Conservation (phyloP, 352 stramenopile species). For the Pythium phragmiticola region DNA sequence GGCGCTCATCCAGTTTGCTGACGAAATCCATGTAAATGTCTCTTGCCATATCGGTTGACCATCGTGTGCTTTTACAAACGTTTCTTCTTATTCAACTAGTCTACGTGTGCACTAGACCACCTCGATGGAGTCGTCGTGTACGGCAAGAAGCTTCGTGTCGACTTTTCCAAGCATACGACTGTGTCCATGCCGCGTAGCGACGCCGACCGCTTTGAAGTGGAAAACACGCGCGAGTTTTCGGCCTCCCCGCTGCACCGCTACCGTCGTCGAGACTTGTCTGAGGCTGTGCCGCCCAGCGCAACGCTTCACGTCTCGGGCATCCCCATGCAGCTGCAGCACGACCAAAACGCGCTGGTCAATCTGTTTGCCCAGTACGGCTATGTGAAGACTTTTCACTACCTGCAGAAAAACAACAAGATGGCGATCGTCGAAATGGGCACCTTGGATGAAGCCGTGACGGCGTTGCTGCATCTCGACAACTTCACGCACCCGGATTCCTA, state of each 20-base stretch:
- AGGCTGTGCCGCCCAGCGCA: conserved; percentile 61
- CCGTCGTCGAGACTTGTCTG: conserved; percentile 55
- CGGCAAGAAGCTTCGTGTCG: conserved; percentile 75
- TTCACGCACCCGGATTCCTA: conserved; percentile 65
- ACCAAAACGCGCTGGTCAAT: conserved; percentile 54
- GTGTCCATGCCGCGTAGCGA: conserved; percentile 81
- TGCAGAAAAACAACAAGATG: conserved; percentile 79
- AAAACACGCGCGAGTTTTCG: conserved; percentile 83
- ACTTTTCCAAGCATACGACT: conserved; percentile 80
- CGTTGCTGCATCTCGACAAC: conserved; percentile 70
- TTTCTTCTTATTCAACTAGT: conserved; percentile 28
- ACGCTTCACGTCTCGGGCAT: conserved; percentile 78
- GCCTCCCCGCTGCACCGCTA: conserved; percentile 75
- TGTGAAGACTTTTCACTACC: conserved; percentile 71
- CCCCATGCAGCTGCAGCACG: conserved; percentile 60
- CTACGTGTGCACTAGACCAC: conserved; percentile 74
- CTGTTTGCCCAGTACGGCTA: conserved; percentile 73
- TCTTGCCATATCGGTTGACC: not conserved
- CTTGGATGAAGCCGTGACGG: conserved; percentile 74
- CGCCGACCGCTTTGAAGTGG: conserved; percentile 79
- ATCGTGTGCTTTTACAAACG: not conserved
- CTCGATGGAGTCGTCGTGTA: conserved; percentile 74
- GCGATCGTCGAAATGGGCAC: conserved; percentile 74
- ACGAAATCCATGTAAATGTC: conserved; percentile 66
- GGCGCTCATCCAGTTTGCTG: conserved; percentile 74